Evolutionary conservation across 2,329 filamentous ascomycete genomes (phyloP).

Genomic region (Exophiala sideris): DNA sequence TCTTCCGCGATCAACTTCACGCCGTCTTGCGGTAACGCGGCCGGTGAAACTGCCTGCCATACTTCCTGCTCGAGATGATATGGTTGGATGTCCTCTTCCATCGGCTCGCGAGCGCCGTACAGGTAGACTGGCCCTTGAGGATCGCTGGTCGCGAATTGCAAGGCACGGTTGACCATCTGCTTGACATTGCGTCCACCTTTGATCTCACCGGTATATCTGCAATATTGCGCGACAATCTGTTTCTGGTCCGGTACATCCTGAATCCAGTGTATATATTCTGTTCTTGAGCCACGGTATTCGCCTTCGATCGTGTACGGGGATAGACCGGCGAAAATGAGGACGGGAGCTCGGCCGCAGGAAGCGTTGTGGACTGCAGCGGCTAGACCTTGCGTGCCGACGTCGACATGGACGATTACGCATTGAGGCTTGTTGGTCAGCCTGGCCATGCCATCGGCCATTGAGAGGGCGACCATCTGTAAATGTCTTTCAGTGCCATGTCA

Average conservation of each 20-base stretch:
- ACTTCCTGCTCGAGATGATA: slow-evolving; percentile 65
- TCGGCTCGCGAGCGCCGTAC: slow-evolving; percentile 72
- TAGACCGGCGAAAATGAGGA: slow-evolving; percentile 74
- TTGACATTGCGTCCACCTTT: slow-evolving; percentile 83
- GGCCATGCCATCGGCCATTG: slow-evolving; percentile 79
- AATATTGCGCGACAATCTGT: slow-evolving; percentile 78
- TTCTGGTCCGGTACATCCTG: slow-evolving; percentile 81
- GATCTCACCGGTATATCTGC: slow-evolving; percentile 76
- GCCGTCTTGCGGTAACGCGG: slow-evolving; percentile 54
- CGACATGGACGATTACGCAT: slow-evolving; percentile 75
- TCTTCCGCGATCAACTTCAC: slow-evolving; percentile 43
- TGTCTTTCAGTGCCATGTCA: slow-evolving; percentile 8
- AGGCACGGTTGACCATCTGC: slow-evolving; percentile 79
- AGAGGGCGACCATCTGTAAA: slow-evolving; percentile 73
- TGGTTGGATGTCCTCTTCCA: slow-evolving; percentile 78
- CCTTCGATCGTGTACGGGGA: slow-evolving; percentile 75
- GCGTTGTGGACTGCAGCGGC: slow-evolving; percentile 78
- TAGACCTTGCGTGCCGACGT: slow-evolving; percentile 76
- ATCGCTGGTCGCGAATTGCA: slow-evolving; percentile 75
- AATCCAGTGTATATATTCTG: slow-evolving; percentile 84
- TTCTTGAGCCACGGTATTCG: slow-evolving; percentile 71
- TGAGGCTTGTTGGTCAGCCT: slow-evolving; percentile 69
- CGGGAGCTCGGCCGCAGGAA: slow-evolving; percentile 68
- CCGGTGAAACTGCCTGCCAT: slow-evolving; percentile 69
- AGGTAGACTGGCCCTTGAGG: slow-evolving; percentile 80